A percentile compares a stretch with the other conserved stretches of the same genome.
These are phyloP conservation scores for Triadica sebifera DNA, from an alignment of 345 rosid species.

Conservation along the genomic window DNA sequence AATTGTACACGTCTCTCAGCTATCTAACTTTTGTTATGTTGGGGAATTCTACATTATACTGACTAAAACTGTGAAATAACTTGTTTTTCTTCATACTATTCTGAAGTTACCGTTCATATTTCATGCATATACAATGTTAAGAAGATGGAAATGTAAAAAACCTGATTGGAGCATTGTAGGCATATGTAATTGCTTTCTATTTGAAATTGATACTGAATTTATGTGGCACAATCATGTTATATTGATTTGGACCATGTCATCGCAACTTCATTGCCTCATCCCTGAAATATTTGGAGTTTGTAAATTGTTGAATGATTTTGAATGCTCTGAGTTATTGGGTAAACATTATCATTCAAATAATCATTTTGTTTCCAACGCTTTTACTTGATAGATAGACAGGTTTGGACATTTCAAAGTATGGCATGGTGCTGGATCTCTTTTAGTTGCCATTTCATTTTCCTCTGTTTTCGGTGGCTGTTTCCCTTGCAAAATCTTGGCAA, in stretches of 20 bases:
- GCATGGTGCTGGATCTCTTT: slow-evolving; percentile 88
- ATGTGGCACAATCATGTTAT: not conserved
- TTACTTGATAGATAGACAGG: slow-evolving; percentile 75
- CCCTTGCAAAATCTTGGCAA: slow-evolving; percentile 64
- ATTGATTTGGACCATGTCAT: not conserved
- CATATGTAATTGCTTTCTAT: not conserved
- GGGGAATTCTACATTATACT: not conserved
- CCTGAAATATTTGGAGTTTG: not conserved
- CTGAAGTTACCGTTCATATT: not conserved
- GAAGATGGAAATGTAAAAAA: not conserved
- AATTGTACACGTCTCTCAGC: not conserved
- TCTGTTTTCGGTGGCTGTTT: slow-evolving; percentile 92
- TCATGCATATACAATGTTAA: not conserved
- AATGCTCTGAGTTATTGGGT: not conserved
- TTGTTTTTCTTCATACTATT: not conserved
- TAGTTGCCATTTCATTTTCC: slow-evolving; percentile 90
- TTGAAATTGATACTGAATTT: not conserved
- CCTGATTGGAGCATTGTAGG: not conserved
- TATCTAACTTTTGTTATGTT: not conserved
- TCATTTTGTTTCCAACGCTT: slow-evolving; percentile 10
- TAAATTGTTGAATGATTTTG: not conserved
- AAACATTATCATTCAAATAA: not conserved
- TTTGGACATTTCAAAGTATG: slow-evolving; percentile 95
- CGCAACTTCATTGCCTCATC: not conserved
- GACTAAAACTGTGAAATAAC: not conserved